Evolutionary conservation across 768 basidiomycete species (phyloP).

Genomic region (Psilocybe cubensis): DNA sequence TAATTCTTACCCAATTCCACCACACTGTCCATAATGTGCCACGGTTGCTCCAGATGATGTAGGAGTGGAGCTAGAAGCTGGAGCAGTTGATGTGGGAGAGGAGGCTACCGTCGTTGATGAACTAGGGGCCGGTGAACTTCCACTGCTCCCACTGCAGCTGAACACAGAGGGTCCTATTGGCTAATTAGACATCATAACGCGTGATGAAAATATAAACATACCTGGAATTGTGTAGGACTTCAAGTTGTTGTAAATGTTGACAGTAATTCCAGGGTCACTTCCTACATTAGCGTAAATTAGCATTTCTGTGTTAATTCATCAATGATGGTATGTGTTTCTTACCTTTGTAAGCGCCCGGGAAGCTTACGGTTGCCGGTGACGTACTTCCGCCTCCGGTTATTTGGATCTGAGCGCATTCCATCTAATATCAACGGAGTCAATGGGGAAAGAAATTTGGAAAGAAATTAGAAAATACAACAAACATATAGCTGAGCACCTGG

Average conservation of each 20-base stretch:
- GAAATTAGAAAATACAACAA: constrained; percentile 16
- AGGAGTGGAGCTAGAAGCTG: constrained; percentile 8
- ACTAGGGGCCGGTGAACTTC: constrained; percentile 5
- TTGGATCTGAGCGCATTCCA: constrained; percentile 49
- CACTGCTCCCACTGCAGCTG: constrained; percentile 32
- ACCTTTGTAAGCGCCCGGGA: constrained; percentile 52
- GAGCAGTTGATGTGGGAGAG: not conserved
- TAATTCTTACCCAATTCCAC: constrained; percentile 38
- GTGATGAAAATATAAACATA: constrained; percentile 10
- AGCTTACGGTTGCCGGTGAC: constrained; percentile 45
- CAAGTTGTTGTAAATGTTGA: constrained; percentile 46
- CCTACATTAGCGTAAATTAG: constrained; percentile 20
- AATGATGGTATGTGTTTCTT: not conserved
- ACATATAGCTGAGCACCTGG: constrained; percentile 62
- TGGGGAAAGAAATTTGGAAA: not conserved
- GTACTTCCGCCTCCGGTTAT: constrained; percentile 49
- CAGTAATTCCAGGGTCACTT: constrained; percentile 47
- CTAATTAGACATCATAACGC: not conserved
- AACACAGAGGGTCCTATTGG: constrained; percentile 40
- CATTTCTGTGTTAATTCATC: not conserved
- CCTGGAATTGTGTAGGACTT: constrained; percentile 45
- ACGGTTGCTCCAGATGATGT: constrained; percentile 31
- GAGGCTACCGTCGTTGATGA: not conserved
- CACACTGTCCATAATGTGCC: constrained; percentile 46
- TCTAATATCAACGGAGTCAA: constrained; percentile 24